A percentile compares a stretch with the other conserved stretches of the same genome.
phyloP scores from a whole-genome alignment of 257 asterid genomes.

The Solanum bukasovii region DNA sequence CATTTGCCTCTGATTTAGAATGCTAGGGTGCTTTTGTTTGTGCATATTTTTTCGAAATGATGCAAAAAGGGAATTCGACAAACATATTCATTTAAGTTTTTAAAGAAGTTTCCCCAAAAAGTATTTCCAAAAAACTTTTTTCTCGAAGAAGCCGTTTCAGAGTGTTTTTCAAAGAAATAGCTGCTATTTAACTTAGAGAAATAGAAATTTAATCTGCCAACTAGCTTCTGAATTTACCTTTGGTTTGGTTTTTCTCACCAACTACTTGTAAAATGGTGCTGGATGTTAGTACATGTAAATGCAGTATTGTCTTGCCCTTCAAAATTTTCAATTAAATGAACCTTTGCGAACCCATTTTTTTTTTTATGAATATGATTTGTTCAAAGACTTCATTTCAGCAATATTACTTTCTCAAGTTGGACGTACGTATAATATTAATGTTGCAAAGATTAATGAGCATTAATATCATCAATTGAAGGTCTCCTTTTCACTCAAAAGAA shows the following conservation, averaged over 20 bases:
- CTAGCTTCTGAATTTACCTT: neutral
- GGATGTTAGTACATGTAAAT: neutral
- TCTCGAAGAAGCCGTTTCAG: neutral
- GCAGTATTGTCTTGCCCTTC: neutral
- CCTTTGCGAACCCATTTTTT: neutral
- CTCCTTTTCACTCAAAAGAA: neutral
- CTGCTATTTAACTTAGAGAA: neutral
- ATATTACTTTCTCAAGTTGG: neutral
- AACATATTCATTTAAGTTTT: neutral
- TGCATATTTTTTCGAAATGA: neutral
- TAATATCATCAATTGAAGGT: neutral
- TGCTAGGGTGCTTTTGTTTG: neutral
- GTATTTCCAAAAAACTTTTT: neutral
- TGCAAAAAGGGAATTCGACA: neutral
- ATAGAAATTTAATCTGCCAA: neutral
- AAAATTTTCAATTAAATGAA: neutral
- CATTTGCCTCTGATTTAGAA: neutral
- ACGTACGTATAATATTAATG: neutral
- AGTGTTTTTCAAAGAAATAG: neutral
- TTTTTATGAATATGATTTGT: neutral
- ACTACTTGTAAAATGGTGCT: neutral
- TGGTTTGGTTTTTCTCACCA: neutral
- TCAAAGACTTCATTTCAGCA: neutral
- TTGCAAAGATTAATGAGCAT: neutral
- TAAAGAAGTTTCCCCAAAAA: neutral